These are phyloP conservation scores for Saccharomycopsis sp. DNA, from an alignment of 805 yeast genomes.

Conservation along the genomic window DNA sequence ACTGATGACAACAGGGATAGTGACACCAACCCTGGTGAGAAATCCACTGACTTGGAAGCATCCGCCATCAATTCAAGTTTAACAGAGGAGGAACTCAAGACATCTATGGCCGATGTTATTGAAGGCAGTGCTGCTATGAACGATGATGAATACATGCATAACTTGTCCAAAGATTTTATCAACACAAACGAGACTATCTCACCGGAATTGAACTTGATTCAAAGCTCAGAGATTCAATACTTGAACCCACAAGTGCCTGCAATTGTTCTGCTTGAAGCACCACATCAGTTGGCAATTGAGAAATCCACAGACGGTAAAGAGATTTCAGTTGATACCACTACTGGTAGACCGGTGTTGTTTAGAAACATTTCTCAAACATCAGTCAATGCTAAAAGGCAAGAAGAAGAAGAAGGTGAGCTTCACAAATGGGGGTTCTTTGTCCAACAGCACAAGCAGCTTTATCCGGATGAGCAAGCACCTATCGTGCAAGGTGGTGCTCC, in stretches of 20 bases:
- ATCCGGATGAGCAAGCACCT: constrained; percentile 26
- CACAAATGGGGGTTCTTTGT: constrained; percentile 80
- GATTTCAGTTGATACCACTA: constrained; percentile 53
- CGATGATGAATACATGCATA: constrained; percentile 18
- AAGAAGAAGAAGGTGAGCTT: constrained; percentile 86
- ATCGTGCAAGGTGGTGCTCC: constrained; percentile 8
- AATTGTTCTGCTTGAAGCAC: constrained; percentile 26
- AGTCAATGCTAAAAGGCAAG: constrained; percentile 62
- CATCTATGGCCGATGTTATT: no score
- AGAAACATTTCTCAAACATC: constrained; percentile 58
- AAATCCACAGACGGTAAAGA: constrained; percentile 43
- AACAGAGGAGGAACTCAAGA: no score
- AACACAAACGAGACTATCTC: constrained; percentile 17
- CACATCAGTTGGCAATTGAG: constrained; percentile 68
- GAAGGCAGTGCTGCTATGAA: not conserved
- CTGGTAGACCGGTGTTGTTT: constrained; percentile 65
- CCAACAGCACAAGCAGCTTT: constrained; percentile 44
- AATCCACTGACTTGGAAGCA: not conserved
- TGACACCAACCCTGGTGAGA: not conserved
- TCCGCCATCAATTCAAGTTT: not conserved
- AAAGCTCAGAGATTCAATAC: constrained; percentile 17
- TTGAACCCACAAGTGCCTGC: constrained; percentile 8
- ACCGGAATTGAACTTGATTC: constrained; percentile 17
- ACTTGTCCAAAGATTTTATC: constrained; percentile 20
- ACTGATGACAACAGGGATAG: not conserved